A percentile compares a stretch with the other conserved stretches of the same genome.
phyloP scores from a whole-genome alignment of 2,329 filamentous ascomycete genomes.

The Hypoxylon rubiginosum region DNA sequence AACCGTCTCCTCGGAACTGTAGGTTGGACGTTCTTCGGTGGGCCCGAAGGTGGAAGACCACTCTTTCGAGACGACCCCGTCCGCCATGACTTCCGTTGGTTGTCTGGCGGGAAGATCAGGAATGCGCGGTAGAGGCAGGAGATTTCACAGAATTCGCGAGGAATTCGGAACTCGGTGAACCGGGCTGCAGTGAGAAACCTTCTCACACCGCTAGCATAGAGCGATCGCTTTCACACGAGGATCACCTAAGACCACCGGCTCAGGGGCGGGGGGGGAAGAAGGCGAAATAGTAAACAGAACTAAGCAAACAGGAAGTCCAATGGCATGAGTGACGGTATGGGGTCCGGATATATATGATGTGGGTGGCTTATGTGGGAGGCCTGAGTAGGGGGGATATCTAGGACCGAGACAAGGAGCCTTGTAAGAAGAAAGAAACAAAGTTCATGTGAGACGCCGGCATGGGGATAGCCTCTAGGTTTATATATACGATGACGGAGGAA shows the following conservation, averaged over 20 bases:
- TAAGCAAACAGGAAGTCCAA: slow-evolving; percentile 5
- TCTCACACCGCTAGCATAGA: slow-evolving; percentile 14
- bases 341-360: slow-evolving; percentile 29
- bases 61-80: slow-evolving; percentile 27
- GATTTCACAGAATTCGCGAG: background rate
- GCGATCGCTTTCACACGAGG: slow-evolving; percentile 13
- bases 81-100: slow-evolving; percentile 24
- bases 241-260: slow-evolving; percentile 22
- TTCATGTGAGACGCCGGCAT: slow-evolving; percentile 28
- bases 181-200: background rate
- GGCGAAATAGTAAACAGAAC: slow-evolving; percentile 32
- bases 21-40: slow-evolving; percentile 37
- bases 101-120: background rate
- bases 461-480: slow-evolving; percentile 41
- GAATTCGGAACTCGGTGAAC: background rate
- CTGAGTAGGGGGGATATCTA: background rate
- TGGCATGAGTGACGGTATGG: slow-evolving; percentile 15
- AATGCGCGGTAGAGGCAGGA: background rate
- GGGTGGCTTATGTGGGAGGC: slow-evolving; percentile 30
- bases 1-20: slow-evolving; percentile 43
- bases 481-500: slow-evolving; percentile 32
- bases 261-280: slow-evolving; percentile 3
- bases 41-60: slow-evolving; percentile 34
- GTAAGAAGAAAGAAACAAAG: slow-evolving; percentile 17
- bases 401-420: slow-evolving; percentile 35